Evolutionary conservation across 371 early-diverging fungal species (phyloP).

Genomic region (Syncephalastrum racemosum): DNA sequence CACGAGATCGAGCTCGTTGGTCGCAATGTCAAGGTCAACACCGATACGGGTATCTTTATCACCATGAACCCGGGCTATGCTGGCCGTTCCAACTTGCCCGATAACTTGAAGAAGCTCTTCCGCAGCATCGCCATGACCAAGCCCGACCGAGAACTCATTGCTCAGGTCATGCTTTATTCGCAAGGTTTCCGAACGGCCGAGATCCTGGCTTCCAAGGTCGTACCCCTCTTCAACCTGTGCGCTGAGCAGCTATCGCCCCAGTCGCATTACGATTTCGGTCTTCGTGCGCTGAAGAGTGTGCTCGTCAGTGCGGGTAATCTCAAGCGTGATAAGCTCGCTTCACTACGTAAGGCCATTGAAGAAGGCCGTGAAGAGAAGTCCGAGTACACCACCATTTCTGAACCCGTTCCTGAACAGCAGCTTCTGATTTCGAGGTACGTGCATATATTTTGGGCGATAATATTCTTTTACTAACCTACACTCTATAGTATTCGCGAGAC

Average conservation of each 20-base stretch:
- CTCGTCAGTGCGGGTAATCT: slow-evolving; percentile 96
- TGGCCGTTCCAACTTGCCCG: slow-evolving; percentile 97
- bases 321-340: slow-evolving; percentile 84
- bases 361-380: slow-evolving; percentile 41
- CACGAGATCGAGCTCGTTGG: slow-evolving; percentile 92
- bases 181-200: slow-evolving; percentile 98
- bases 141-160: slow-evolving; percentile 96
- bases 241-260: slow-evolving; percentile 92
- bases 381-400: slow-evolving; percentile 60
- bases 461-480: background rate
- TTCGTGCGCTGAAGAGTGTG: slow-evolving; percentile 98
- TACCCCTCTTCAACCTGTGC: slow-evolving; percentile 95
- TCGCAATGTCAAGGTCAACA: slow-evolving; percentile 82
- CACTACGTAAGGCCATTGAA: slow-evolving; percentile 45
- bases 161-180: slow-evolving; percentile 98
- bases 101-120: slow-evolving; percentile 98
- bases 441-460: background rate
- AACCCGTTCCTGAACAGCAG: slow-evolving; percentile 82
- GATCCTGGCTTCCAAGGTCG: slow-evolving; percentile 90
- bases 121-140: slow-evolving; percentile 98
- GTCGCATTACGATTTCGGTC: slow-evolving; percentile 99
- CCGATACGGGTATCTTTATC: slow-evolving; percentile 96
- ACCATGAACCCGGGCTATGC: slow-evolving; percentile 99
- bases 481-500: slow-evolving; percentile 93
- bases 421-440: slow-evolving; percentile 75